phyloP scores from a whole-genome alignment of 176 grass and related monocot species.

The Musa itinerans region DNA sequence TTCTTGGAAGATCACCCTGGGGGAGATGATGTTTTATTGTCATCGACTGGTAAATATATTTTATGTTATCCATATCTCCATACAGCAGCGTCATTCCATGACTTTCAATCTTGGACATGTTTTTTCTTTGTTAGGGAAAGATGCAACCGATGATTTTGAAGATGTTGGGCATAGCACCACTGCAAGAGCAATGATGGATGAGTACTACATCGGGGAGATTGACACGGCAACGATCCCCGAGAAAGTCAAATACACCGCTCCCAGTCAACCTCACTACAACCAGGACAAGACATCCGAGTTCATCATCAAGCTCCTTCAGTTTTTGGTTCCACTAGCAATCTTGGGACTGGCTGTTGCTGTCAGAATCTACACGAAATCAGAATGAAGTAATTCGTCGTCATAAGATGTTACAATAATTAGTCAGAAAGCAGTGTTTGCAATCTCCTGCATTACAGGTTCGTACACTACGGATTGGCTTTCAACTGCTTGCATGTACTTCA shows the following conservation, averaged over 20 bases:
- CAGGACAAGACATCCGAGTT: constrained; percentile 19
- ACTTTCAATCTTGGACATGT: not conserved
- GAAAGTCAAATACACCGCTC: constrained; percentile 20
- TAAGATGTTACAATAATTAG: not conserved
- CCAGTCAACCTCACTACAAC: constrained; percentile 14
- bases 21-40: constrained; percentile 83
- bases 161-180: not conserved
- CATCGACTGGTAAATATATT: constrained; percentile 60
- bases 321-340: constrained; percentile 11
- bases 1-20: constrained; percentile 97
- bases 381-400: not conserved
- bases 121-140: constrained; percentile 3
- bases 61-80: not conserved
- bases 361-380: constrained; percentile 18
- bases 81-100: not conserved
- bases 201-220: constrained; percentile 33
- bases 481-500: not conserved
- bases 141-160: constrained; percentile 1
- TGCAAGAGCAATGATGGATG: constrained; percentile 23
- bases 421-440: not conserved
- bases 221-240: constrained; percentile 8
- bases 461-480: not conserved
- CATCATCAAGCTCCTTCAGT: constrained; percentile 10
- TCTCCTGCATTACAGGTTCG: not conserved
- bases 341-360: constrained; percentile 13